Conservation (phyloP, 139 green algal species). For the Micractinium sp. region DNA sequence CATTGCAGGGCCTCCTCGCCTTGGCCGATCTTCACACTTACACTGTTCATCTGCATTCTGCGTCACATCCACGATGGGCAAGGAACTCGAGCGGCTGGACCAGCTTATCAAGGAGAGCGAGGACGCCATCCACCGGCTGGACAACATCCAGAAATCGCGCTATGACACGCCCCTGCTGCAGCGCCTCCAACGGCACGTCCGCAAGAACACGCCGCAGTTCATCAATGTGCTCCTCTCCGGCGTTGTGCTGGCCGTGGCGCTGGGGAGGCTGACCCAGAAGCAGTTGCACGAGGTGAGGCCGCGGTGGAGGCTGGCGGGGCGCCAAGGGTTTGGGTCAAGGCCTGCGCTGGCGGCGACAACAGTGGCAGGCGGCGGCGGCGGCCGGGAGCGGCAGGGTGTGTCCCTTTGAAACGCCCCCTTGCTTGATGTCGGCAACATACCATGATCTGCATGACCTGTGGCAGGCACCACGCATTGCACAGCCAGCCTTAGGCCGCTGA, state of each 20-base stretch:
- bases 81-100: conserved; percentile 20
- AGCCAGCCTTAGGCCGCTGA: neutral
- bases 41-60: no score
- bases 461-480: neutral
- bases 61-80: no score
- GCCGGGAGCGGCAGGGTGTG: neutral
- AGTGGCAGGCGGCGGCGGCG: neutral
- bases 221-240: conserved; percentile 47
- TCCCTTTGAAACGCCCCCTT: neutral
- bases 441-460: neutral
- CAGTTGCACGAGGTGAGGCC: conserved; percentile 21
- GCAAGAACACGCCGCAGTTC: conserved; percentile 33
- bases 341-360: neutral
- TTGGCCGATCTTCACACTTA: no score
- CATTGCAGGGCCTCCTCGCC: no score
- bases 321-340: neutral
- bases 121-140: conserved; percentile 50
- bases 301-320: neutral
- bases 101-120: conserved; percentile 44
- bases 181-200: conserved; percentile 41
- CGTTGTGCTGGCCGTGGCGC: conserved; percentile 51
- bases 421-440: neutral
- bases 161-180: neutral
- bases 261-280: conserved; percentile 49
- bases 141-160: conserved; percentile 29